Conservation (phyloP, 306 rosid genomes). For the Castanea crenata region DNA sequence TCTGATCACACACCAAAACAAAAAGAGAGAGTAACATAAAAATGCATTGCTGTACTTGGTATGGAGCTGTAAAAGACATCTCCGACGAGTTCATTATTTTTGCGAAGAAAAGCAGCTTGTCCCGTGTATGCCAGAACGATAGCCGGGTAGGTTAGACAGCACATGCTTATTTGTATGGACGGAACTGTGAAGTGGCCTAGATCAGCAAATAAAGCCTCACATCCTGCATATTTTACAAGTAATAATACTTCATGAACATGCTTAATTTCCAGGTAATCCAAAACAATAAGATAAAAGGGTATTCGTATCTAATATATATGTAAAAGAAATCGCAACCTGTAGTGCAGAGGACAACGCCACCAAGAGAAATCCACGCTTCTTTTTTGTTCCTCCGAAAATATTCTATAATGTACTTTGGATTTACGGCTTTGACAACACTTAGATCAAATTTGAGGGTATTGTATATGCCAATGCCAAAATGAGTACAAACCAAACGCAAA, state of each 20-base stretch:
- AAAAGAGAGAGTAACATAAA: neutral
- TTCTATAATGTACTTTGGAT: constrained; percentile 45
- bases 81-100: neutral
- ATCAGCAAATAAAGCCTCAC: neutral
- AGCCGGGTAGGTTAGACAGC: neutral
- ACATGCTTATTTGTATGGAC: neutral
- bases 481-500: constrained; percentile 34
- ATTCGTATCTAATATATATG: neutral
- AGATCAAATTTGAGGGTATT: constrained; percentile 38
- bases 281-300: neutral
- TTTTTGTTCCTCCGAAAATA: constrained; percentile 47
- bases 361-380: constrained; percentile 45
- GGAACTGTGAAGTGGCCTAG: neutral
- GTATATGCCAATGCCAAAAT: constrained; percentile 42
- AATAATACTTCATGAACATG: neutral
- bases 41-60: neutral
- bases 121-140: neutral
- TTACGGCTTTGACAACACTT: constrained; percentile 41
- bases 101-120: neutral
- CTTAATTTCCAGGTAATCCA: neutral
- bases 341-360: constrained; percentile 45
- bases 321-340: constrained; percentile 23
- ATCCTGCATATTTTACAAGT: neutral
- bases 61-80: neutral
- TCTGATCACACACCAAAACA: neutral